phyloP scores from a whole-genome alignment of 192 early-diverging fungal species.

The Tieghemiomyces parasiticus region DNA sequence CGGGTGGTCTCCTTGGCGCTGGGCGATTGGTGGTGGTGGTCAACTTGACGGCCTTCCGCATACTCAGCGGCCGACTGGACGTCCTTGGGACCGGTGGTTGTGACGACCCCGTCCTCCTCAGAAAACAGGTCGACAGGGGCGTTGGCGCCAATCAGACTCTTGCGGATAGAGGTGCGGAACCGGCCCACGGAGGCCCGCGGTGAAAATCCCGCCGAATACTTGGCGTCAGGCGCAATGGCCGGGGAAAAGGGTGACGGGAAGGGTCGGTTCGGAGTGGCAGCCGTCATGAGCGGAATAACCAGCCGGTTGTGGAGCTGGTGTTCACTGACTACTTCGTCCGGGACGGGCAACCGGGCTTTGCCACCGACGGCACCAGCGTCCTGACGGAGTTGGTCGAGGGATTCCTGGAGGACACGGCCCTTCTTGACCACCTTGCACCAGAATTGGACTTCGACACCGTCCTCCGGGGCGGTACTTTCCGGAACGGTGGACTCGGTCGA shows the following conservation, averaged over 20 bases:
- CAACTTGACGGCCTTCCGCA: neutral
- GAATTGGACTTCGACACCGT: slow-evolving; percentile 3
- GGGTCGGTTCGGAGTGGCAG: neutral
- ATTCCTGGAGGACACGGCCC: slow-evolving; percentile 1
- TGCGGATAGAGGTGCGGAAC: neutral
- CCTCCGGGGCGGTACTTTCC: slow-evolving; percentile 1
- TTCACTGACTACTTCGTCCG: neutral
- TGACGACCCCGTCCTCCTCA: neutral
- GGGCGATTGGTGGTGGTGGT: neutral
- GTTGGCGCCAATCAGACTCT: neutral
- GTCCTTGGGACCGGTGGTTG: neutral
- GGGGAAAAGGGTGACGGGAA: slow-evolving; percentile 5
- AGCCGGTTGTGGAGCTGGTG: slow-evolving; percentile 2
- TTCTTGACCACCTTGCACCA: slow-evolving; percentile 8
- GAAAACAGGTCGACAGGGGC: neutral
- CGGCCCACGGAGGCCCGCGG: neutral
- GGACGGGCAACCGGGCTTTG: neutral
- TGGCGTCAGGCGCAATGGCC: neutral
- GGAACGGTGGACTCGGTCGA: neutral
- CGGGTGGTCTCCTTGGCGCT: neutral
- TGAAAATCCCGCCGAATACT: neutral
- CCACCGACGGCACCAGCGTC: neutral
- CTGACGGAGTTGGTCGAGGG: neutral
- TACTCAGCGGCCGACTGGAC: neutral
- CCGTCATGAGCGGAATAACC: slow-evolving; percentile 1